phyloP scores from a whole-genome alignment of 441 rosid genomes.

The Gossypium schwendimanii region DNA sequence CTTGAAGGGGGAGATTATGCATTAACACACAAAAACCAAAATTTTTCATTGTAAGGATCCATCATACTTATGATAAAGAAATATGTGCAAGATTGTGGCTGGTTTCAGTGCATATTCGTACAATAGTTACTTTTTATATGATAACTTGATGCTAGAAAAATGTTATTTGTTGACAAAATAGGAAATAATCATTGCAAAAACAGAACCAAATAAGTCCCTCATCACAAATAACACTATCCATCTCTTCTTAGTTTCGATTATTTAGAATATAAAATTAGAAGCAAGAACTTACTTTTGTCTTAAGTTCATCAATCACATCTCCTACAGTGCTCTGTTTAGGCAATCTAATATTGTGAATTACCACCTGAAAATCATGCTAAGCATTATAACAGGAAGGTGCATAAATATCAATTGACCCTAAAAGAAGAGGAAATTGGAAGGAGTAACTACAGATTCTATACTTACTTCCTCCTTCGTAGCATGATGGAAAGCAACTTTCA shows the following conservation, averaged over 20 bases:
- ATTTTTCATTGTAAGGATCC: neutral
- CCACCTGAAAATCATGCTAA: constrained; percentile 43
- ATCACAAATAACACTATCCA: neutral
- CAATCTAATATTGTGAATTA: constrained; percentile 76
- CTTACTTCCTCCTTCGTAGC: constrained; percentile 86
- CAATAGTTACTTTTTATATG: neutral
- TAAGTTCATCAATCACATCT: constrained; percentile 80
- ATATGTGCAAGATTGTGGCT: neutral
- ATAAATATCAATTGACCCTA: neutral
- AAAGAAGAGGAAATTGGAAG: constrained; percentile 1
- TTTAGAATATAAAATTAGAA: neutral
- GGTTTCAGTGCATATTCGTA: neutral
- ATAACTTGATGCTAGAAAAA: neutral
- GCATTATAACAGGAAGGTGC: constrained; percentile 3
- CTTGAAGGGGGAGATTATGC: neutral
- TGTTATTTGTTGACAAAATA: neutral
- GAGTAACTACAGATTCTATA: constrained; percentile 7
- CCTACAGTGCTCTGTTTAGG: constrained; percentile 95
- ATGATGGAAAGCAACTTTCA: constrained; percentile 87
- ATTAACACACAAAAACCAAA: neutral
- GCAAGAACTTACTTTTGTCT: constrained; percentile 53
- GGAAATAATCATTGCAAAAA: neutral
- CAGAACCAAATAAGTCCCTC: neutral
- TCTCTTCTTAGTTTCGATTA: neutral
- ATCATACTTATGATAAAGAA: neutral